A percentile compares a stretch with the other conserved stretches of the same genome.
Conservation (phyloP, 371 early-diverging fungal genomes). For the Mortierella sp. region DNA sequence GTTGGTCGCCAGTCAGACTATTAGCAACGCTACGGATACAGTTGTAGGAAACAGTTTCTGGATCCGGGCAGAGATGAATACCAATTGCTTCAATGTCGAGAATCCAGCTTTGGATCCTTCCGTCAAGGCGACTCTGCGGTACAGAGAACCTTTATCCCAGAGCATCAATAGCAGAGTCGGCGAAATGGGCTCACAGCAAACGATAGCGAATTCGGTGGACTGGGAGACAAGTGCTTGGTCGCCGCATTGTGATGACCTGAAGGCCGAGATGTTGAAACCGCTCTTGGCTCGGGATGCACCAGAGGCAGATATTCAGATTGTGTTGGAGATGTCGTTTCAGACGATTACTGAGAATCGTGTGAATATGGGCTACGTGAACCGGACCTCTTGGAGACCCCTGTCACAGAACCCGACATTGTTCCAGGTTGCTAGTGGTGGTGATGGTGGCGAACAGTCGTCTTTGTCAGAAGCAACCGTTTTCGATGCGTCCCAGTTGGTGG, state of each 20-base stretch:
- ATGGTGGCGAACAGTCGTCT: not conserved
- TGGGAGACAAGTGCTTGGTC: not conserved
- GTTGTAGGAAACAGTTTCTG: slow-evolving; percentile 34
- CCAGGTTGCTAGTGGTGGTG: not conserved
- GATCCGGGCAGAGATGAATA: slow-evolving; percentile 40
- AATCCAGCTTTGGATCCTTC: slow-evolving; percentile 19
- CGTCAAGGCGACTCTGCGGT: slow-evolving; percentile 32
- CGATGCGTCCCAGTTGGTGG: slow-evolving; percentile 7
- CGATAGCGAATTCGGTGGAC: not conserved
- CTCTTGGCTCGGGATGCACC: slow-evolving; percentile 7
- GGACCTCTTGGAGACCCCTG: slow-evolving; percentile 12
- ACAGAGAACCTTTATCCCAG: slow-evolving; percentile 15
- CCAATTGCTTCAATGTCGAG: slow-evolving; percentile 15
- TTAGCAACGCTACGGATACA: not conserved
- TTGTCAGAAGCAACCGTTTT: not conserved
- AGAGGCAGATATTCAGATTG: not conserved
- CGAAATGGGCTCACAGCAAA: not conserved
- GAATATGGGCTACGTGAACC: slow-evolving; percentile 15
- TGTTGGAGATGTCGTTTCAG: slow-evolving; percentile 13
- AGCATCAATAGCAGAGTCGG: too few species aligned
- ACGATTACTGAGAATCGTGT: not conserved
- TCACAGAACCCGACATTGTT: not conserved
- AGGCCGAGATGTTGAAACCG: slow-evolving; percentile 5
- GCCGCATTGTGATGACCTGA: slow-evolving; percentile 1
- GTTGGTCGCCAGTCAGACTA: slow-evolving; percentile 30